Conservation (phyloP, 306 rosid genomes). For the Acacia melanoxylon region DNA sequence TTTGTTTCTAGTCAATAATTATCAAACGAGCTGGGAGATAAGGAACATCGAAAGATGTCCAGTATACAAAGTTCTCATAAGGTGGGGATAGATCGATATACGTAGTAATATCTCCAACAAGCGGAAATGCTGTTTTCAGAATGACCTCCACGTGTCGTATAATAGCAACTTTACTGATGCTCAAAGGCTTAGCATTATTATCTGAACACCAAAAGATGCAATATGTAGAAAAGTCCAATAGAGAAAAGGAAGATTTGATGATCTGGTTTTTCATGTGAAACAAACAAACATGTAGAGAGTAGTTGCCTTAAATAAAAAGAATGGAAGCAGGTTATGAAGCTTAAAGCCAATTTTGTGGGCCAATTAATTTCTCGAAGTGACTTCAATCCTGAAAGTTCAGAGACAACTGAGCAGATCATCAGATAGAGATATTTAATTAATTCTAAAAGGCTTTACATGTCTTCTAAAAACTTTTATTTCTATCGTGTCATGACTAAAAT, state of each 20-base stretch:
- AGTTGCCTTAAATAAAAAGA: not conserved
- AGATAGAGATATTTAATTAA: not conserved
- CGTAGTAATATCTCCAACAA: no score
- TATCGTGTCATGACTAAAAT: not conserved
- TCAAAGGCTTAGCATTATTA: no score
- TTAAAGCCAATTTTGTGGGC: not conserved
- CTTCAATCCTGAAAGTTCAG: not conserved
- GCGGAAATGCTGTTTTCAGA: no score
- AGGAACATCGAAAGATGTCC: not conserved
- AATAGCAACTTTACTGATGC: no score
- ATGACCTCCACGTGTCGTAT: no score
- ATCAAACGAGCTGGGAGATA: not conserved
- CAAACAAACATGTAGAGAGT: not conserved
- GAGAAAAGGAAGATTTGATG: not conserved
- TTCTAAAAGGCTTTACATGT: not conserved
- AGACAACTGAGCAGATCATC: not conserved
- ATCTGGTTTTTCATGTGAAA: not conserved
- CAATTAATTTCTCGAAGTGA: not conserved
- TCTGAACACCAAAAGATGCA: no score
- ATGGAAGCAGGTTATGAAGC: not conserved
- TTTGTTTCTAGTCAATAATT: not conserved
- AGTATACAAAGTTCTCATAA: accelerated
- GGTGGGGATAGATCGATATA: no score
- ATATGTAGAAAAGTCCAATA: no score
- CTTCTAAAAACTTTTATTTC: not conserved